phyloP scores from a whole-genome alignment of 768 basidiomycete genomes.

The Lactarius sanguifluus region DNA sequence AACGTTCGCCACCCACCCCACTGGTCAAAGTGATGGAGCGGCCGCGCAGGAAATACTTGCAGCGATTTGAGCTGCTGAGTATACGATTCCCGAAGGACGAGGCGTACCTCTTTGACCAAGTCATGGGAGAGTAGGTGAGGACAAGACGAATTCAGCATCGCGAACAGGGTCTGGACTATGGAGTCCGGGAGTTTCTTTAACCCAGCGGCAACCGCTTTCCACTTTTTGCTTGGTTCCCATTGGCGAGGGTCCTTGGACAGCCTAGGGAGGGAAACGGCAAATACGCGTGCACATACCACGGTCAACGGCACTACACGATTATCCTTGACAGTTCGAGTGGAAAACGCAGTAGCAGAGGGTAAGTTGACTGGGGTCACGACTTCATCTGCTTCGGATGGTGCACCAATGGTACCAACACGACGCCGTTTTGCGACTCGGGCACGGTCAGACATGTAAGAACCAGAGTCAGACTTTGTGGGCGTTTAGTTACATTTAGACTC shows the following conservation, averaged over 20 bases:
- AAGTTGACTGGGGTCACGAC: conserved; percentile 39
- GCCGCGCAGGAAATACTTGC: conserved; percentile 61
- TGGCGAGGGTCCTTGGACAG: conserved; percentile 41
- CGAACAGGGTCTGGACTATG: conserved; percentile 51
- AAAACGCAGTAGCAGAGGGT: conserved; percentile 54
- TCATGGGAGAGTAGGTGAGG: conserved; percentile 54
- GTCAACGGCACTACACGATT: conserved; percentile 45
- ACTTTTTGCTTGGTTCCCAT: conserved; percentile 39
- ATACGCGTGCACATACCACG: conserved; percentile 50
- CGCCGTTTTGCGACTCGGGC: conserved; percentile 35
- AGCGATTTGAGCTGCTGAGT: not conserved
- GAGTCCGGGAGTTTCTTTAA: conserved; percentile 53
- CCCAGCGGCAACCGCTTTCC: conserved; percentile 36
- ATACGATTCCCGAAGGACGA: not conserved
- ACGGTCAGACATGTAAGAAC: conserved; percentile 16
- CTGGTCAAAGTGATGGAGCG: conserved; percentile 46
- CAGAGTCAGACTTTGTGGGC: not conserved
- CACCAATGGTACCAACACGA: conserved; percentile 43
- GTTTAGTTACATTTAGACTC: too few relatives aligned
- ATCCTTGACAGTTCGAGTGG: conserved; percentile 38
- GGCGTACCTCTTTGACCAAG: conserved; percentile 54
- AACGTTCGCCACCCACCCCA: conserved; percentile 45
- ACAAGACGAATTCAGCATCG: conserved; percentile 48
- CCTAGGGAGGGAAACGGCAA: conserved; percentile 45
- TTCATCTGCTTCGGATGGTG: conserved; percentile 47